These are phyloP conservation scores for Ogataea sp. DNA, from an alignment of 805 yeast species.

Conservation along the genomic window DNA sequence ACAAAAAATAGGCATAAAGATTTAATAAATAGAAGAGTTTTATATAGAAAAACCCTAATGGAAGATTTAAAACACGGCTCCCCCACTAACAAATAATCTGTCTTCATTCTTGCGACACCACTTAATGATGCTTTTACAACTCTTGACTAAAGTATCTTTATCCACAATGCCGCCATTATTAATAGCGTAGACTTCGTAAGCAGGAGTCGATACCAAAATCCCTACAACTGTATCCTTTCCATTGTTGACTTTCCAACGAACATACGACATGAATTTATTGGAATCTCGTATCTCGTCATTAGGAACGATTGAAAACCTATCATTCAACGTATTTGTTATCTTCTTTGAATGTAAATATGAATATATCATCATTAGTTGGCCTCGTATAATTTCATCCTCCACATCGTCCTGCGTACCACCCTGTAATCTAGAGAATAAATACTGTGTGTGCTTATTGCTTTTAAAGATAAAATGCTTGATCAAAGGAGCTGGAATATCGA, in stretches of 20 bases:
- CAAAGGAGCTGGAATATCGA: constrained; percentile 46
- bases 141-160: constrained; percentile 47
- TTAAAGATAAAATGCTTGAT: constrained; percentile 79
- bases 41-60: no score
- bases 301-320: neutral
- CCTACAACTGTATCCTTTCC: constrained; percentile 17
- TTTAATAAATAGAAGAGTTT: no score
- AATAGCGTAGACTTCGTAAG: constrained; percentile 55
- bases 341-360: constrained; percentile 18
- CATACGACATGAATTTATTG: constrained; percentile 16
- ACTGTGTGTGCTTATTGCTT: constrained; percentile 61
- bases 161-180: constrained; percentile 47
- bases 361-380: constrained; percentile 21
- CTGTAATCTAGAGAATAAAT: constrained; percentile 25
- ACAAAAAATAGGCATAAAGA: no score
- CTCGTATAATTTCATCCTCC: constrained; percentile 9
- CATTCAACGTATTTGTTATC: constrained; percentile 5
- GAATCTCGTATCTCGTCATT: constrained; percentile 6
- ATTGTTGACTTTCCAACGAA: constrained; percentile 16
- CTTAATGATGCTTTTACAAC: constrained; percentile 55
- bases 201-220: constrained; percentile 21
- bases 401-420: constrained; percentile 11
- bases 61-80: constrained; percentile 46
- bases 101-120: constrained; percentile 75
- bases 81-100: constrained; percentile 66